Evolutionary conservation across 2,329 filamentous ascomycete species (phyloP), one percentile per base, ranked within the genome.

Genomic region (Clarireedia hainanense): DNA sequence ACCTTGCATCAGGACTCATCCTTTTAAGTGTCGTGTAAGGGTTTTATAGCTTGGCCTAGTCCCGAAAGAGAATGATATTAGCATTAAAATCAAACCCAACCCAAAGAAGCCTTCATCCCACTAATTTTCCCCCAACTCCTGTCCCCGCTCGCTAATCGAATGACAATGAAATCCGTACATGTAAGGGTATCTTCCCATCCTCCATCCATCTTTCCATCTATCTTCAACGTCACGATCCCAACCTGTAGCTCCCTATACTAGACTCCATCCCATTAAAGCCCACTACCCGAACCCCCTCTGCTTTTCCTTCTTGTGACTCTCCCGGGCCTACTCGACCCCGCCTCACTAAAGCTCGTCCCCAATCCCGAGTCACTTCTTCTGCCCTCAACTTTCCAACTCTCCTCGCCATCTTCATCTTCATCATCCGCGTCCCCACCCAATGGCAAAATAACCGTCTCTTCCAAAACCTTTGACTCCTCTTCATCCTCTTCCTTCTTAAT

Each of bases 331-430:
- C 60, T 58, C 24, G 59, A 59, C 15, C 70, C 69, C 37, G 67
- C 71, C 42, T 75, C 74, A 58, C 73, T 75, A 57, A 72, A 77
- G 58, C 80, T 81, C 26, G 80, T 84, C 3, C 80, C 80, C 56
- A 79, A 66, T 0, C 79, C 80, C 17, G 74, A 77, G 62, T 79
- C 76, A 7, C 70, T 64, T 63, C 53, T 68, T 47, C 58, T 71
- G 36, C 57, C 67, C 27, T 63, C 61, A 37, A 56, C 63, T 37
- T 55, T 64, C 10, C 63, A 62, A 20, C 60, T 60, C 2, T 67
- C 65, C n/a, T 66, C 68, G n/a, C 71, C 74, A 34, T 76, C 74
- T 47, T 75, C 76, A 36, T 73, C 70, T 58, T 78, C 76, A 55
- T 78, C 76, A 56, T 76, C 76, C 1, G 73, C 76, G 58, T 76